Conservation (phyloP, 352 stramenopile genomes). For the Phytopythium aichiense region DNA sequence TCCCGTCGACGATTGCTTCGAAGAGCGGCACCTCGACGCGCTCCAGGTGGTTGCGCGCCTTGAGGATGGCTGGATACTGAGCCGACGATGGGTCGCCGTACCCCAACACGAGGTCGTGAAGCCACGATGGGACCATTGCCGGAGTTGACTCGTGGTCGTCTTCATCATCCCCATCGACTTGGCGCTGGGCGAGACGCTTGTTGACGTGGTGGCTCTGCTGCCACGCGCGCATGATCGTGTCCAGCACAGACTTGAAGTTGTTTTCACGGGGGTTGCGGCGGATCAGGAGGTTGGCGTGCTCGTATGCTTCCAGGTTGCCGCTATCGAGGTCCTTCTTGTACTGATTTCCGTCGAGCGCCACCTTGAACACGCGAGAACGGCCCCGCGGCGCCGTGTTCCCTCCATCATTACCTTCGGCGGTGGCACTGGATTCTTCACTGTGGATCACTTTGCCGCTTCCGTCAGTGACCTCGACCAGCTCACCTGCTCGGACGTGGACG, state of each 20-base stretch:
- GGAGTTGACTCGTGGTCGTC: not conserved
- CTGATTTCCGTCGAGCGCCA: slow-evolving; percentile 91
- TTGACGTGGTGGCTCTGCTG: slow-evolving; percentile 13
- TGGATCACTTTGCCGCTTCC: slow-evolving; percentile 57
- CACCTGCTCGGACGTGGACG: slow-evolving; percentile 54
- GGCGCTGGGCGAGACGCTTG: slow-evolving; percentile 9
- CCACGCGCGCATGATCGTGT: slow-evolving; percentile 67
- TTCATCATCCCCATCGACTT: not conserved
- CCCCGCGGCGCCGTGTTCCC: slow-evolving; percentile 15
- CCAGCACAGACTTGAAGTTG: slow-evolving; percentile 94
- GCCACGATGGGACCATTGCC: slow-evolving; percentile 86
- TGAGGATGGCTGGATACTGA: slow-evolving; percentile 62
- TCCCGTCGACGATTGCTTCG: slow-evolving; percentile 40
- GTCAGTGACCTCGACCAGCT: slow-evolving; percentile 87
- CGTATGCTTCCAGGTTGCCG: slow-evolving; percentile 61
- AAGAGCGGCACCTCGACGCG: slow-evolving; percentile 30
- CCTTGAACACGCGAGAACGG: slow-evolving; percentile 81
- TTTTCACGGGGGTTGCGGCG: slow-evolving; percentile 86
- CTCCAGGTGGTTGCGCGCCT: slow-evolving; percentile 26
- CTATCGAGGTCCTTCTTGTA: slow-evolving; percentile 90
- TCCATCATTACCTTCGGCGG: not conserved
- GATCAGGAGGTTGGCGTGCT: slow-evolving; percentile 94
- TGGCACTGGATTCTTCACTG: slow-evolving; percentile 19
- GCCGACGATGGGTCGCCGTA: slow-evolving; percentile 88
- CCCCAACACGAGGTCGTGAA: slow-evolving; percentile 94